phyloP scores from a whole-genome alignment of 1,284 basidiomycete genomes.

The Anthracocystis panici-leucophaei region DNA sequence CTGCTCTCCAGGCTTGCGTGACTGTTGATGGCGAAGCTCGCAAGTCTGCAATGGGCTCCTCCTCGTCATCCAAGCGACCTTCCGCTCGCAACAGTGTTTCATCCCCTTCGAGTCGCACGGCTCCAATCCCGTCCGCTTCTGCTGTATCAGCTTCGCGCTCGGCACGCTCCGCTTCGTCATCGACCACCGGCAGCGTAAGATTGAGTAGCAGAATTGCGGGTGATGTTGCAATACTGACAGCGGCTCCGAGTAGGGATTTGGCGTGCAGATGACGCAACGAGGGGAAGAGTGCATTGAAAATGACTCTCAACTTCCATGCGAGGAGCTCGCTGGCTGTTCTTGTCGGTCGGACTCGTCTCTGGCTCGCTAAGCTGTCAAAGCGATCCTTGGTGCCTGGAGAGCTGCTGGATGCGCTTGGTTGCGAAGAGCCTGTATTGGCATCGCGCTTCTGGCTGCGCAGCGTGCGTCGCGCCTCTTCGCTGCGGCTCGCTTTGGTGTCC shows the following conservation, averaged over 20 bases:
- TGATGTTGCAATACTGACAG: slow-evolving; percentile 82
- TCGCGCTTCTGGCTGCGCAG: slow-evolving; percentile 13
- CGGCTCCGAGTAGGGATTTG: slow-evolving; percentile 80
- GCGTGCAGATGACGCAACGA: slow-evolving; percentile 81
- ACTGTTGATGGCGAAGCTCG: slow-evolving; percentile 10
- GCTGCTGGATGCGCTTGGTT: neutral
- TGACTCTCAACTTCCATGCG: slow-evolving; percentile 34
- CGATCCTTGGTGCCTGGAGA: slow-evolving; percentile 16
- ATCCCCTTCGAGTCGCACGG: slow-evolving; percentile 49
- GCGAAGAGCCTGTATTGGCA: neutral
- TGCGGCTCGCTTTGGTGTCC: slow-evolving; percentile 37
- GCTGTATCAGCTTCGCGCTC: slow-evolving; percentile 35
- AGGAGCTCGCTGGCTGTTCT: slow-evolving; percentile 26
- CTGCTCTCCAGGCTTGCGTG: slow-evolving; percentile 20
- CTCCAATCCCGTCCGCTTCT: slow-evolving; percentile 60
- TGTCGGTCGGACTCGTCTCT: slow-evolving; percentile 31
- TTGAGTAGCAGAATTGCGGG: slow-evolving; percentile 89
- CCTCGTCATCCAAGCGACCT: slow-evolving; percentile 24
- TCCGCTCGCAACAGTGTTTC: slow-evolving; percentile 45
- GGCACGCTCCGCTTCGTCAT: slow-evolving; percentile 72
- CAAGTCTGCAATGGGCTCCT: slow-evolving; percentile 8
- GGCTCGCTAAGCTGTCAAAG: slow-evolving; percentile 16
- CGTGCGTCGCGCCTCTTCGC: slow-evolving; percentile 14
- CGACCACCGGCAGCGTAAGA: slow-evolving; percentile 88
- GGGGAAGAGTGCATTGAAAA: slow-evolving; percentile 78